Base-by-base conservation (phyloP, 106 monocot genomes). In the Phalaenopsis equestris region DNA sequence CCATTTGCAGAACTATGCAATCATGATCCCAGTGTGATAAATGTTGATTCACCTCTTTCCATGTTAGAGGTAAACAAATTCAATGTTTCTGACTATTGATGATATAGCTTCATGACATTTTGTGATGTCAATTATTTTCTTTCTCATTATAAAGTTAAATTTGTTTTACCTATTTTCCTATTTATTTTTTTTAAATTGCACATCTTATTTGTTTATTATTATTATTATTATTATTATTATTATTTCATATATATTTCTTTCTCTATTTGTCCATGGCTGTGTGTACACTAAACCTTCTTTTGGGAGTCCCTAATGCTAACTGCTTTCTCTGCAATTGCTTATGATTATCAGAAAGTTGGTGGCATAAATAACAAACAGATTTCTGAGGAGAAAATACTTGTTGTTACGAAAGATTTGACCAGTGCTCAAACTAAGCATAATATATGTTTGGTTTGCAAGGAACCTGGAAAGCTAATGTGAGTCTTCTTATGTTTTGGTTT, bases 401-500 rank as follows among this genome's bases (percentile, higher is more conserved):
- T 73, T 73, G 43, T 45, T 45, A 0, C 12, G 2, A 52, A 52
- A 52, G 52, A 52, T 3, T 52, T 14, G 11, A 52, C 52, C 52
- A 52, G 14, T 52, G 14, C 52, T 52, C 12, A 52, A 12, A 52
- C 12, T 52, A 14, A 12, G 30, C 45, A 42, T 21, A 45, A 75
- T 75, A 5, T 75, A 45, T 75, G 74, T 45, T 75, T 75, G 74
- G 43, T 45, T 19, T 75, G 74, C 43, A 75, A 75, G n/a, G 19
- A 75, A 75, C 3, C 74, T n/a, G 74, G 74, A 45, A 6, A 18
- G 41, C 74, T 75, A 42, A 75, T 75, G 74, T 75, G 74, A 75
- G 74, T 42, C 1, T 18, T 45, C 7, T 75, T 75, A 45, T 19
- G 23, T 65, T 24, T 65, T 65, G 6, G 24, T 24, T 52, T 52